A percentile compares a stretch with the other conserved stretches of the same genome.
These are phyloP conservation scores for Camellia lanceoleosa DNA, from an alignment of 148 eudicot species.

Conservation along the genomic window DNA sequence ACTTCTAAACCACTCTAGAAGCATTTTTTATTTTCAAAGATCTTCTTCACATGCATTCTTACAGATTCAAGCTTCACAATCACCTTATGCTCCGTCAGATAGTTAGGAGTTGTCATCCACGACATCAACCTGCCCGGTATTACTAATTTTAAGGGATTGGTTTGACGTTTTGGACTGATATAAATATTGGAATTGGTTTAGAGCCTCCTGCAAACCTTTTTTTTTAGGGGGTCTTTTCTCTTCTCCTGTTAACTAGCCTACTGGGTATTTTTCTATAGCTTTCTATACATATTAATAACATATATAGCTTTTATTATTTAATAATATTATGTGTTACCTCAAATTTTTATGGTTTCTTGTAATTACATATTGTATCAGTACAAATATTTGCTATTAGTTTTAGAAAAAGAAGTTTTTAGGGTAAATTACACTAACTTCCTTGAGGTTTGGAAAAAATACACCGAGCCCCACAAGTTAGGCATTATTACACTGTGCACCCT, in stretches of 20 bases:
- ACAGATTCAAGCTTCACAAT: background rate
- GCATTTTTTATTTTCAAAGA: background rate
- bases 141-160: too few relatives aligned
- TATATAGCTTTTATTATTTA: background rate
- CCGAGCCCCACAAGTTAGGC: too few relatives aligned
- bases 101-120: background rate
- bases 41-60: background rate
- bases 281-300: background rate
- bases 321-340: too few relatives aligned
- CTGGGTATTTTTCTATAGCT: background rate
- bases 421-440: too few relatives aligned
- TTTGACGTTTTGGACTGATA: too few relatives aligned
- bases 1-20: slow-evolving; percentile 6
- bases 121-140: background rate
- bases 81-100: background rate
- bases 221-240: background rate
- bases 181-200: too few relatives aligned
- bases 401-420: too few relatives aligned
- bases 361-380: too few relatives aligned
- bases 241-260: too few relatives aligned
- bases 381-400: too few relatives aligned
- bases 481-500: too few relatives aligned
- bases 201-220: background rate
- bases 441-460: too few relatives aligned
- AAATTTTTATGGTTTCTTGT: background rate